Base-by-base conservation (phyloP, 805 yeast species). In the Candida pseudofarinosa region DNA sequence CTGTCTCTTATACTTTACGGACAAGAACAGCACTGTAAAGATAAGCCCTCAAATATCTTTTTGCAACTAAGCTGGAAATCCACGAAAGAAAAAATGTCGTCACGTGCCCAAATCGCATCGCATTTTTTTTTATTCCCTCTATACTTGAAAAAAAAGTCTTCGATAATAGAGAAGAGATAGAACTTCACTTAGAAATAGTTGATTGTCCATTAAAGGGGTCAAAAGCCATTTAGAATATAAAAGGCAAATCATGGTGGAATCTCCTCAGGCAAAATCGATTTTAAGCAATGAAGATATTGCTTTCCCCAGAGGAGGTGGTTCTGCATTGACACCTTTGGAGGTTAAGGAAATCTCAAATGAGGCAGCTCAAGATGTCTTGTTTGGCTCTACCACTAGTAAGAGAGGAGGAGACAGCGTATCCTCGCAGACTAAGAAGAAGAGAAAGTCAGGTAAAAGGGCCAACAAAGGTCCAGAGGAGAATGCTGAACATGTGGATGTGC, bases 271-370 rank as follows among this genome's bases (percentile, higher is more conserved):
- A 31, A 59, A 58, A 32, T 59, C 69, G 33, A 57, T 59, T 35
- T 55, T 69, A 40, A 62, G 63, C 42, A 68, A 67, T 52, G 68
- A 62, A 45, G 87, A 82, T 44, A 68, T 74, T 34, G 73, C 85
- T 10, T 93, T 93, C 60, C 99, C 99, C 39, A 85, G 99, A 80
- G 99, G 99, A 54, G 99, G 99, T 39, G 80, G 84, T 10, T 78
- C 91, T 19, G 87, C 81, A 19, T 75, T 93, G 56, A 79, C 96
- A 3, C 89, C 98, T 4, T 69, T 93, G 51, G 99, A 93, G 65
- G 81, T 88, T 51, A 89, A 88, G 61, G 93, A 88, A 59, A 91
- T 91, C 40, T 83, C 96, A 33, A 89, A 88, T 59, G 95, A 91
- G 63, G 99, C 91, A 38, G 82, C 90, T 17, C 79, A 78, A 49